phyloP scores from a whole-genome alignment of 1,284 basidiomycete species.

The Pholiota adiposa region DNA sequence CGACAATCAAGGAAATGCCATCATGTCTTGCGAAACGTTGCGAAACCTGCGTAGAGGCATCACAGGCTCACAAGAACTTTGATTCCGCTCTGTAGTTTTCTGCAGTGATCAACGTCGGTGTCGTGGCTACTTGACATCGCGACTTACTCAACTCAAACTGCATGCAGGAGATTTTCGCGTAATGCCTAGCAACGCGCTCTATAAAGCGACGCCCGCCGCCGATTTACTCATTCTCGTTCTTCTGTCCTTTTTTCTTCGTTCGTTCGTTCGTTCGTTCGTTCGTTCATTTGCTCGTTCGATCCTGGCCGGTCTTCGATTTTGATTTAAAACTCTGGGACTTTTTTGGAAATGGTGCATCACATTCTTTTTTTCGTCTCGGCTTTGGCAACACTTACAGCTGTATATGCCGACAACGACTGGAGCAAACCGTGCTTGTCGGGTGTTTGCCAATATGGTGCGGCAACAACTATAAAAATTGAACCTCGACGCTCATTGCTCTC shows the following conservation, averaged over 20 bases:
- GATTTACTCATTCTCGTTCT: too few species aligned
- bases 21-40: too few species aligned
- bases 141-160: too few species aligned
- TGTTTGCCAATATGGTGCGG: constrained; percentile 39
- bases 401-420: constrained; percentile 46
- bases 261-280: constrained; percentile 4
- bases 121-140: too few species aligned
- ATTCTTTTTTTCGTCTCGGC: constrained; percentile 11
- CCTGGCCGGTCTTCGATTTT: constrained; percentile 13
- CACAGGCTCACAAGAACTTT: too few species aligned
- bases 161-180: too few species aligned
- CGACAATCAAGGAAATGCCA: too few species aligned
- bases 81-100: too few species aligned
- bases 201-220: too few species aligned
- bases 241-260: neutral
- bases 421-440: constrained; percentile 44
- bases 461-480: neutral
- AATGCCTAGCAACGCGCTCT: too few species aligned
- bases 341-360: constrained; percentile 5
- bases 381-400: neutral
- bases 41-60: too few species aligned
- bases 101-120: too few species aligned
- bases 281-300: constrained; percentile 5
- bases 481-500: neutral
- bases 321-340: neutral